Evolutionary conservation across 257 asterid genomes (phyloP).

Genomic region (Anisodus tanguticus): DNA sequence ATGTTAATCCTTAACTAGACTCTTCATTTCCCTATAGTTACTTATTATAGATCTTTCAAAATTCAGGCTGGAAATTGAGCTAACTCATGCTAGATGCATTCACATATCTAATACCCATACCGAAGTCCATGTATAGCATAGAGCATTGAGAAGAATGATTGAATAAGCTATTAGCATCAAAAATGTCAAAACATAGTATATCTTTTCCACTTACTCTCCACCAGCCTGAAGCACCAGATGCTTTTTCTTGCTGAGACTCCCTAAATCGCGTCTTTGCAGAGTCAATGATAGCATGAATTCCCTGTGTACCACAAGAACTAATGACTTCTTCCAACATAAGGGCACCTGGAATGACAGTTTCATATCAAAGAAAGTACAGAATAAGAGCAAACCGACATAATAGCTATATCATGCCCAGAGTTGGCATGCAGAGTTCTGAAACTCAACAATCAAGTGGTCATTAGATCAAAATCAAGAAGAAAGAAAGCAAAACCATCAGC

Average conservation of each 20-base stretch:
- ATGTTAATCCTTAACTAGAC: background rate
- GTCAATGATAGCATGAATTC: constrained; percentile 79
- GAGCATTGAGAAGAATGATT: background rate
- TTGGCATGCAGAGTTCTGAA: constrained; percentile 25
- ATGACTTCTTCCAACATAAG: constrained; percentile 84
- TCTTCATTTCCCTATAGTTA: background rate
- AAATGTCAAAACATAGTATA: background rate
- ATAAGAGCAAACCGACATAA: background rate
- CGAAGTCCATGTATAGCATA: constrained; percentile 19
- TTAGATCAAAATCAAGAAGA: constrained; percentile 9
- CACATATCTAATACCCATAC: constrained; percentile 14
- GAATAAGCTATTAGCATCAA: constrained; percentile 19
- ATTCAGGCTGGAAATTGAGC: constrained; percentile 5
- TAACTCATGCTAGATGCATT: background rate
- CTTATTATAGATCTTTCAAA: background rate
- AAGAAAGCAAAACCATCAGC: constrained; percentile 5
- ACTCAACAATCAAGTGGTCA: constrained; percentile 8
- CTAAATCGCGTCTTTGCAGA: constrained; percentile 74
- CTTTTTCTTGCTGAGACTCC: constrained; percentile 83
- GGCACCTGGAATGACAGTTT: constrained; percentile 59
- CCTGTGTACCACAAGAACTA: constrained; percentile 66
- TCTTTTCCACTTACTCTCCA: constrained; percentile 81
- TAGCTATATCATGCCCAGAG: background rate
- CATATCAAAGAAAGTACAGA: constrained; percentile 9
- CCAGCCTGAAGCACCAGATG: constrained; percentile 74